Percentiles rank a stretch among this genome's conserved stretches.
These are phyloP conservation scores for Tripterygium wilfordii DNA, from an alignment of 177 flowering plant genomes.

Conservation along the genomic window DNA sequence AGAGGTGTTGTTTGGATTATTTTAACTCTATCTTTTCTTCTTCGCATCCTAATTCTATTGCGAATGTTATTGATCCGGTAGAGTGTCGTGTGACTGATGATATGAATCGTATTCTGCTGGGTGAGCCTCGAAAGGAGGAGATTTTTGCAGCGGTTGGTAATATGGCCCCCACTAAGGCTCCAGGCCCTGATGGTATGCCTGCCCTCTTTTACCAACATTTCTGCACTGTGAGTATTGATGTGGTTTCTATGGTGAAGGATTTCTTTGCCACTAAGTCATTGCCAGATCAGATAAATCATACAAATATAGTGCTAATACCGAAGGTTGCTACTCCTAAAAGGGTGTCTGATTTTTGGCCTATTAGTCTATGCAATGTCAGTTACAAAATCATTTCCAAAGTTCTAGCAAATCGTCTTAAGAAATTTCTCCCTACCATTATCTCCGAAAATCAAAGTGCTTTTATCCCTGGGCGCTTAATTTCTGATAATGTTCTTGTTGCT, in stretches of 20 bases:
- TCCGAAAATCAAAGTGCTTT: neutral
- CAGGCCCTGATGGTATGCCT: neutral
- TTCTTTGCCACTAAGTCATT: neutral
- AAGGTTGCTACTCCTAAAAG: neutral
- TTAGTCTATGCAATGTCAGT: neutral
- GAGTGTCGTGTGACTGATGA: too few relatives aligned
- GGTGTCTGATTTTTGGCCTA: neutral
- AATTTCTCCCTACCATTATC: neutral
- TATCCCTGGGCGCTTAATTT: neutral
- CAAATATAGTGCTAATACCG: neutral
- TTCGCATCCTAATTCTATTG: too few relatives aligned
- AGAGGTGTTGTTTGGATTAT: too few relatives aligned
- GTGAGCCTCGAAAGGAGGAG: too few relatives aligned
- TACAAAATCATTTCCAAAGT: neutral
- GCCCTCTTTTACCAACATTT: neutral
- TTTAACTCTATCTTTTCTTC: too few relatives aligned
- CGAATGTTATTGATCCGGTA: too few relatives aligned
- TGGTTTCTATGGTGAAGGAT: neutral
- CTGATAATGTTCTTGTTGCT: neutral
- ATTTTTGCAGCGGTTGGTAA: neutral
- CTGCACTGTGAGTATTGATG: neutral
- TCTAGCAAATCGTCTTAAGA: neutral
- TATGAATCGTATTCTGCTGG: too few relatives aligned
- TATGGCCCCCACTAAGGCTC: neutral
- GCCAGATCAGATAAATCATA: neutral